phyloP scores from a whole-genome alignment of 257 asterid genomes.

The Asclepias syriaca region DNA sequence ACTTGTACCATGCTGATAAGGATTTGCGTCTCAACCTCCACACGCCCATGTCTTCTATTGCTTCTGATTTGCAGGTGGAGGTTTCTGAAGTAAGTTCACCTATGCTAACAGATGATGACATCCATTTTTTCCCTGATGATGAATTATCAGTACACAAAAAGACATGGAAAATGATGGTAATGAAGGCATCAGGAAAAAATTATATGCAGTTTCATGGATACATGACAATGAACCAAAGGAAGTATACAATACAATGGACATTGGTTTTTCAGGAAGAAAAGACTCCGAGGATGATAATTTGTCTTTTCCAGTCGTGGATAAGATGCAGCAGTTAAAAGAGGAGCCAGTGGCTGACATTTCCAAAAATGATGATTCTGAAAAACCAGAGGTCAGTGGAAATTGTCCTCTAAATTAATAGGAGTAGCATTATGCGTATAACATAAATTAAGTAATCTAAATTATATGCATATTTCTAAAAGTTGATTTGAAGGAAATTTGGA shows the following conservation, averaged over 20 bases:
- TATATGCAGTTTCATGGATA: constrained; percentile 25
- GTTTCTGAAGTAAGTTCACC: constrained; percentile 75
- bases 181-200: constrained; percentile 29
- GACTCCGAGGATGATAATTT: constrained; percentile 10
- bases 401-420: background rate
- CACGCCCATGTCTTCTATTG: constrained; percentile 53
- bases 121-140: constrained; percentile 38
- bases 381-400: constrained; percentile 2
- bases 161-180: constrained; percentile 28
- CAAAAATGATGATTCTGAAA: background rate
- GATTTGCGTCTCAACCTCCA: constrained; percentile 19
- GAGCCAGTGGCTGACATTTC: background rate
- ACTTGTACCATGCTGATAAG: constrained; percentile 24
- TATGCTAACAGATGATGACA: constrained; percentile 42
- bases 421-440: too few species aligned
- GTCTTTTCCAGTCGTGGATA: background rate
- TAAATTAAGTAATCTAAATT: too few species aligned
- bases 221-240: constrained; percentile 37
- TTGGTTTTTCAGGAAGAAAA: constrained; percentile 34
- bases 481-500: too few species aligned
- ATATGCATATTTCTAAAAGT: too few species aligned
- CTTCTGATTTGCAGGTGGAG: constrained; percentile 93
- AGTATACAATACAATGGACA: constrained; percentile 22
- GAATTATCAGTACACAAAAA: constrained; percentile 28
- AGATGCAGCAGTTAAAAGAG: background rate